Percentiles rank a stretch among this genome's conserved stretches.
Conservation (phyloP, 2,329 filamentous ascomycete species). For the Colletotrichum navitas region DNA sequence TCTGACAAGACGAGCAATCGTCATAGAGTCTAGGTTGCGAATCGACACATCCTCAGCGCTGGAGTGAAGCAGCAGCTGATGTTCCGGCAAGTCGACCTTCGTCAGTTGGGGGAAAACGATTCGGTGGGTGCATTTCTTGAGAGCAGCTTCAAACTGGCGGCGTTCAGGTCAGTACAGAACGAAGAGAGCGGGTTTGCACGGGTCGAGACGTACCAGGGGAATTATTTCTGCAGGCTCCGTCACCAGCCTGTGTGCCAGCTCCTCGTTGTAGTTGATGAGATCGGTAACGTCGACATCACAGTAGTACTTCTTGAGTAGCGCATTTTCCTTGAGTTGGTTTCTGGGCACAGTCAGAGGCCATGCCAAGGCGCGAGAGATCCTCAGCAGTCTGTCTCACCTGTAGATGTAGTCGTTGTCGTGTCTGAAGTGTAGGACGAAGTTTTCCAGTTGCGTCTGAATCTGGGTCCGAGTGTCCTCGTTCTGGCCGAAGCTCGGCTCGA, state of each 20-base stretch:
- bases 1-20: conserved; percentile 93
- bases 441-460: conserved; percentile 83
- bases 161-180: conserved; percentile 19
- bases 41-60: conserved; percentile 92
- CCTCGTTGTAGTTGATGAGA: conserved; percentile 95
- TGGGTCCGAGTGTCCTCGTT: conserved; percentile 77
- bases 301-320: conserved; percentile 92
- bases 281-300: conserved; percentile 97
- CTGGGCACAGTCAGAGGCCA: conserved; percentile 58
- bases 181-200: conserved; percentile 1
- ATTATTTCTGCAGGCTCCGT: conserved; percentile 94
- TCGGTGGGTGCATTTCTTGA: conserved; percentile 91
- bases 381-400: conserved; percentile 67
- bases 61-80: conserved; percentile 95
- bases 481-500: conserved; percentile 74
- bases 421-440: conserved; percentile 93
- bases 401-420: conserved; percentile 96
- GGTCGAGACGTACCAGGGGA: conserved; percentile 76
- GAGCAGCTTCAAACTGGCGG: conserved; percentile 85
- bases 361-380: background rate
- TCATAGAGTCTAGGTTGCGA: conserved; percentile 90
- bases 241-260: conserved; percentile 88
- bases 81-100: conserved; percentile 80
- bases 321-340: conserved; percentile 96
- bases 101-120: conserved; percentile 87